Evolutionary conservation across 179 eudicot species (phyloP), one percentile per base, ranked within the genome.

Genomic region (Spinacia oleracea): DNA sequence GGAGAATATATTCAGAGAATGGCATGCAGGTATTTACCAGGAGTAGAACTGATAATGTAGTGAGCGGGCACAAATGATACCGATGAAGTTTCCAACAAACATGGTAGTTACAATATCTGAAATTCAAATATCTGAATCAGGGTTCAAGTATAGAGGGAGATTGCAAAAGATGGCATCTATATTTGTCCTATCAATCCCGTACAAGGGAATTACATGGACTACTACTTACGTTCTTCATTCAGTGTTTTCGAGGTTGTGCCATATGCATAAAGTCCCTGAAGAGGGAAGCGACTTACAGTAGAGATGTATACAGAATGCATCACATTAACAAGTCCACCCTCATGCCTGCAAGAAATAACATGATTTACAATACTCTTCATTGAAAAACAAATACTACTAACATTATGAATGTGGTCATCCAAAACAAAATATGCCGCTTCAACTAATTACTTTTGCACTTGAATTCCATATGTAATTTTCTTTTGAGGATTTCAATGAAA

Each of bases 41-140:
- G 98, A 95, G 78, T 95, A 95, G 81, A 95, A 95, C 73, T 95
- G 98, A 78, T 93, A 95, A 80, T 95, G 98, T 77, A 95, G 88
- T 66, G 98, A 95, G 74, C 98, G 89, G 21, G 98, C 98, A 80
- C 90, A 95, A 46, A 91, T 78, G 75, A 95, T 88, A 79, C 98
- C 98, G 43, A 95, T 89, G 85, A 91, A 95, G 84, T 95, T 95
- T 77, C 97, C 98, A 71, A 91, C 91, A 81, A 95, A 91, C 88
- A 95, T 84, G 59, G 95, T 89, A n/a, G 92, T 87, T 66, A 86
- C 89, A 45, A 95, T 91, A 89, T 93, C 98, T 95, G 95, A 79
- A 84, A 69, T 45, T 21, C 53, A 84, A 55, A 71, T n/a, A 78
- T n/a, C 15, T 43, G 27, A 35, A 56, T 45, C 31, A 23, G 43